A percentile compares a stretch with the other conserved stretches of the same genome.
Evolutionary conservation across 2,329 filamentous ascomycete species (phyloP).

Genomic region (Scedosporium minutisporum): DNA sequence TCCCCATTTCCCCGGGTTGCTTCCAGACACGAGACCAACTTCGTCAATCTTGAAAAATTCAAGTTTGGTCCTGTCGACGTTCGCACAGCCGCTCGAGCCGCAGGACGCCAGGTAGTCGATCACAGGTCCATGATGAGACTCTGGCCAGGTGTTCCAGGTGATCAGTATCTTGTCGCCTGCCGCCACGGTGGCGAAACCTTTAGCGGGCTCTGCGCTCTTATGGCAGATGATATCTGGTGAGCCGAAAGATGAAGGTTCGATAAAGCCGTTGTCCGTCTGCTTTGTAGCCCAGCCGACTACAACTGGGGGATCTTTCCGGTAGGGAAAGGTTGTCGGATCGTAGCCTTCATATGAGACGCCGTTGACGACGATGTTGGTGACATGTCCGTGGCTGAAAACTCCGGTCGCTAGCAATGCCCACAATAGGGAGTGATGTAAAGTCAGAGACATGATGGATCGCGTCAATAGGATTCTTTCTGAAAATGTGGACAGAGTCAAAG

Average conservation of each 20-base stretch:
- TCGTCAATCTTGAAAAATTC: slow-evolving; percentile 52
- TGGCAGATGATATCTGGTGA: slow-evolving; percentile 39
- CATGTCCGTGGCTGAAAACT: slow-evolving; percentile 19
- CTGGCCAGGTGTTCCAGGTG: slow-evolving; percentile 58
- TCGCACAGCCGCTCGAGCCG: slow-evolving; percentile 39
- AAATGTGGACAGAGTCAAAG: no score
- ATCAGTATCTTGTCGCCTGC: slow-evolving; percentile 50
- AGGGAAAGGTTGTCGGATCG: slow-evolving; percentile 15
- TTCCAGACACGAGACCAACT: slow-evolving; percentile 38
- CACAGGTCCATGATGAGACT: slow-evolving; percentile 51
- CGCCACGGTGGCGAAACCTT: slow-evolving; percentile 33
- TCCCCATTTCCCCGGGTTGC: slow-evolving; percentile 40
- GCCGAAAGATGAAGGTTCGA: slow-evolving; percentile 30
- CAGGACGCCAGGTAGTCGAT: slow-evolving; percentile 51
- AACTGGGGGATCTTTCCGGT: no score
- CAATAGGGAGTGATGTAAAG: no score
- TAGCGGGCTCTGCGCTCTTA: slow-evolving; percentile 28
- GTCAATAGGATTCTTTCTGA: no score
- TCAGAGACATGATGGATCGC: no score
- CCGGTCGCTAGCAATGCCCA: no score
- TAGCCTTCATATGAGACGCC: slow-evolving; percentile 20
- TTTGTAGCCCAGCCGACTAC: slow-evolving; percentile 20
- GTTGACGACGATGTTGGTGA: slow-evolving; percentile 18
- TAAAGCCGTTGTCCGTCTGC: slow-evolving; percentile 32
- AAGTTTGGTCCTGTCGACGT: slow-evolving; percentile 39